Base-by-base conservation (phyloP, 768 basidiomycete genomes). In the Saitozyma sp. region DNA sequence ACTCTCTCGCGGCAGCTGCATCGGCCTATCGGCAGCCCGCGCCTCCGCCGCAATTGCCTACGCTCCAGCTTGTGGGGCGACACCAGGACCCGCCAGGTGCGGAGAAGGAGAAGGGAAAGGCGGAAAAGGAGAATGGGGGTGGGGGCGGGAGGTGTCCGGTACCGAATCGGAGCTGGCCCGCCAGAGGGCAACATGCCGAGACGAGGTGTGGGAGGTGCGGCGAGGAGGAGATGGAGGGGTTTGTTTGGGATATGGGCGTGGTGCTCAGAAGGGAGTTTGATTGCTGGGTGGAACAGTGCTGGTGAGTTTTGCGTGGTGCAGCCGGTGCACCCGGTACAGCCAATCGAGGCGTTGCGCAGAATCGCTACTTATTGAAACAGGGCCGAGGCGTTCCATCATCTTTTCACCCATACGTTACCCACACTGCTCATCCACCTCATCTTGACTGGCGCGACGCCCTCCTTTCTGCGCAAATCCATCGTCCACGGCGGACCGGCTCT, bases 211-310 rank as follows among this genome's bases (percentile, higher is more conserved):
- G 60, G 37, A 59, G 64, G 39, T 68, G 75, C 57, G 63, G 54
- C 6, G 75, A 80, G 17, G 66, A 67, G 10, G 76, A 75, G 58
- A 59, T 77, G 59, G 79, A 78, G 50, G 67, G 67, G 42, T 78
- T 80, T 48, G 71, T 79, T 37, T 63, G 65, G 54, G 74, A 79
- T 63, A 70, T 80, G 65, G 72, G 70, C 0, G 61, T 69, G 49
- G 71, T 80, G 37, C 51, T 78, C 52, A 54, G 75, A 42, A 74
- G 73, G 49, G 78, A 80, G 57, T 76, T 67, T 56, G 79, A 80
- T 56, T 73, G 72, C 51, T 79, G 76, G 76, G 74, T 79, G n/a
- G 78, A 79, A 54, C 72, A 77, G 56, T 79, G 78, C 64, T 79
- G 78, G 78, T 79, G 62, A 67, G 75, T 69, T 54, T 11, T 53